Evolutionary conservation across 495 filamentous ascomycete genomes (phyloP), one percentile per base, ranked within the genome.

Genomic region (Aspergillus homomorphus): DNA sequence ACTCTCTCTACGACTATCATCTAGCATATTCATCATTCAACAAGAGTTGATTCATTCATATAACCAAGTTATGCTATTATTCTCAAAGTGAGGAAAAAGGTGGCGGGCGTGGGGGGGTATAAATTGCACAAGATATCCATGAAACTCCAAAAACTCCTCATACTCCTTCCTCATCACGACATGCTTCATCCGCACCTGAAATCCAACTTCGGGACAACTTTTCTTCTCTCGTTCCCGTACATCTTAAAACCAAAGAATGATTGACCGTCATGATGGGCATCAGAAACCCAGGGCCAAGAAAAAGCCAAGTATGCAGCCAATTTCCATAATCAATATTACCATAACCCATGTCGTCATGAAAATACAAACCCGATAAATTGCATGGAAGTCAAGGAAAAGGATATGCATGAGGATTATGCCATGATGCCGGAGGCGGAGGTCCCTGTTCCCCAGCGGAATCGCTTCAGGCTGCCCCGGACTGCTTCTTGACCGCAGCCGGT

Each of bases 401-500:
- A 50, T 16, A 21, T 26, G 46, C 46, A 50, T 24, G 21, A 15
- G 30, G 18, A 7, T 64, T 45, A 64, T 45, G 69, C 73, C 59
- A 77, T 64, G 49, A 73, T 71, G 2, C 72, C 69, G 16, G 73
- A 73, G 20, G 68, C 75, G 30, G 75, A 61, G 8, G 69, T 68
- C 20, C 70, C 71, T 21, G 74, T 66, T 1, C 76, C 70, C 76
- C 76, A 79, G 16, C 73, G 72, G 6, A 79, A 62, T n/a, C 74
- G 72, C 62, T 69, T 76, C 10, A 79, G 66, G 1, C 76, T 66
- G 7, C 75, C 76, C 21, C 69, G 67, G 21, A 79, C 73, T 1
- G 76, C 76, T 64, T 79, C 74, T 50, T 73, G 74, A 1, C 76
- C 73, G 55, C 76, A 79, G 1, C 64, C 66, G 9, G 69, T 65